Percentiles rank a stretch among this genome's conserved stretches.
These are phyloP conservation scores for Nigrospora osmanthi DNA, from an alignment of 2,329 filamentous ascomycete species.

Conservation along the genomic window DNA sequence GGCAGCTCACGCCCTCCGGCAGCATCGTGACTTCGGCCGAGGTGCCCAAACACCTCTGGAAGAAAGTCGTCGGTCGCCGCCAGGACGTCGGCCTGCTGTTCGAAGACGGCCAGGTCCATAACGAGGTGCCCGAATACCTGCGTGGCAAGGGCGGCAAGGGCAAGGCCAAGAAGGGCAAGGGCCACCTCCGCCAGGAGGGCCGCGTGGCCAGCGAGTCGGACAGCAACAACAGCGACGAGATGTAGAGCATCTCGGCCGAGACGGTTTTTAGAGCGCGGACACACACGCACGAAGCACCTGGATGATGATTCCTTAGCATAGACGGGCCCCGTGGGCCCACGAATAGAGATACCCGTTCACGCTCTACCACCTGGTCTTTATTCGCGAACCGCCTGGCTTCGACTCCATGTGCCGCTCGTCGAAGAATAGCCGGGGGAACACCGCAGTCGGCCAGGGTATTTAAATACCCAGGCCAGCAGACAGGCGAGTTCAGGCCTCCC, in stretches of 20 bases:
- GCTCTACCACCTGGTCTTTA: neutral
- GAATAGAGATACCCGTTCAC: neutral
- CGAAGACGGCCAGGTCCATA: constrained; percentile 32
- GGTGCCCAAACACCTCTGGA: constrained; percentile 28
- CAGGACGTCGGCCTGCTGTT: constrained; percentile 32
- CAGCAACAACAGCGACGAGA: constrained; percentile 19
- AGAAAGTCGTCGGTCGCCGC: constrained; percentile 30
- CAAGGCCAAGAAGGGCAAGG: constrained; percentile 32
- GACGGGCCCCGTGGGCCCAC: neutral
- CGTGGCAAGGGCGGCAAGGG: constrained; percentile 32
- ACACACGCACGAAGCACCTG: neutral
- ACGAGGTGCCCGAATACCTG: constrained; percentile 31
- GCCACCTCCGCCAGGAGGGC: constrained; percentile 18
- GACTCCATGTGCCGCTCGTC: no score
- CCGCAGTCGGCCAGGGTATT: no score
- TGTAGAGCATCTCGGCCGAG: constrained; percentile 1
- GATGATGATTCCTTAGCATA: neutral
- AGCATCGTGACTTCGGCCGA: constrained; percentile 24
- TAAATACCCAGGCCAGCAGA: no score
- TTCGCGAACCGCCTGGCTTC: no score
- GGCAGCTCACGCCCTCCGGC: constrained; percentile 28
- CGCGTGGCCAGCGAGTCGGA: constrained; percentile 21
- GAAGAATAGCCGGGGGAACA: no score
- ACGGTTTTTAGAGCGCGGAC: neutral
- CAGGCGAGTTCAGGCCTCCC: no score